Evolutionary conservation across 2,329 filamentous ascomycete species (phyloP).

Genomic region (Plectosphaerella sp.): DNA sequence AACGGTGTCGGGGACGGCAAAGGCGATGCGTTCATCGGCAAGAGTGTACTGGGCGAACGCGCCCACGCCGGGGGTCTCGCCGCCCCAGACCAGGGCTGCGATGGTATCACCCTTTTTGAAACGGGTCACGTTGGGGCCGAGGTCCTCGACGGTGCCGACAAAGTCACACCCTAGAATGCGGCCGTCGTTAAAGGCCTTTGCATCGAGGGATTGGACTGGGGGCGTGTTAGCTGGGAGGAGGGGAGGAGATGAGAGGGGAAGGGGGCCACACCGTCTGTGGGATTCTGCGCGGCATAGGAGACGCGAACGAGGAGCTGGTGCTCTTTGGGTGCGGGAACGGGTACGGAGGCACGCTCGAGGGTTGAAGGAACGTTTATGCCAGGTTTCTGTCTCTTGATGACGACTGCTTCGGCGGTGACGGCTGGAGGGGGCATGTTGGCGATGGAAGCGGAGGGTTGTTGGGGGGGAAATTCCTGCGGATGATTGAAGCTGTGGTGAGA

Average conservation of each 20-base stretch:
- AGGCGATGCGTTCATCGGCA: conserved; percentile 34
- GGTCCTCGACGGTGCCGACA: conserved; percentile 24
- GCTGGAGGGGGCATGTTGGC: neutral
- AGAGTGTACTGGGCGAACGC: conserved; percentile 33
- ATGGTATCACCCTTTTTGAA: conserved; percentile 15
- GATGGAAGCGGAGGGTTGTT: no score
- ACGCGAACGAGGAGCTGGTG: conserved; percentile 19
- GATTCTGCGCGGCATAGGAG: conserved; percentile 17
- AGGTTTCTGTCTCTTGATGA: neutral
- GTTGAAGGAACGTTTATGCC: neutral
- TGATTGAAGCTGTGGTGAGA: no score
- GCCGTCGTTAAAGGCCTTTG: conserved; percentile 29
- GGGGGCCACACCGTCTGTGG: conserved; percentile 15
- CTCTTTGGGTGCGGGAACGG: conserved; percentile 3
- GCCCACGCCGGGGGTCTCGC: conserved; percentile 25
- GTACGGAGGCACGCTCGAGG: conserved; percentile 4
- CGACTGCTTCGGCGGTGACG: conserved; percentile 5
- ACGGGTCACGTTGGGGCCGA: conserved; percentile 17
- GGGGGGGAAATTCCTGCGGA: no score
- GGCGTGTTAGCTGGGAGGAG: no score
- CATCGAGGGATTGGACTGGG: conserved; percentile 26
- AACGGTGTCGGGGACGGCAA: conserved; percentile 27
- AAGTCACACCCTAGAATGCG: conserved; percentile 31
- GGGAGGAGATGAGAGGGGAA: neutral
- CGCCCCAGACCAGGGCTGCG: conserved; percentile 22